phyloP scores from a whole-genome alignment of 2,329 filamentous ascomycete species.

The Aureobasidium uvarum region DNA sequence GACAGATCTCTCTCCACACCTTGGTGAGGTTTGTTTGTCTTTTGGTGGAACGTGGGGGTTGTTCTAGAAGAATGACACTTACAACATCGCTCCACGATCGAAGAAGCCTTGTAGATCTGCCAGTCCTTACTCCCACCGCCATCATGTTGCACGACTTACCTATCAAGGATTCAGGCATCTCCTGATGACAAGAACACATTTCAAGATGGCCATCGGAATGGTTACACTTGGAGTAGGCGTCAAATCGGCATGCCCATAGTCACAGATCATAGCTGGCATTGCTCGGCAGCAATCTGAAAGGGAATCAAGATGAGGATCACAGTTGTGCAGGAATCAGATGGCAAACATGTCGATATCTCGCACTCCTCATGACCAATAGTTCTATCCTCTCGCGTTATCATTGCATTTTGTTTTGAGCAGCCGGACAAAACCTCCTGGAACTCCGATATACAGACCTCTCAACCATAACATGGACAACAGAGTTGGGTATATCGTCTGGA shows the following conservation, averaged over 20 bases:
- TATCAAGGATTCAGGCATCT: neutral
- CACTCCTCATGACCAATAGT: too few species aligned
- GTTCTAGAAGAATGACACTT: neutral
- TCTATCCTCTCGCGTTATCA: neutral
- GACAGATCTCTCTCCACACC: neutral
- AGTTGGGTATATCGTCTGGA: neutral
- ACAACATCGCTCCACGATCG: constrained; percentile 9
- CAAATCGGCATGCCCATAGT: neutral
- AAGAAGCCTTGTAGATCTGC: constrained; percentile 3
- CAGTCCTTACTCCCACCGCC: neutral
- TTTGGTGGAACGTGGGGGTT: constrained; percentile 10
- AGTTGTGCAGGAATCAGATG: neutral
- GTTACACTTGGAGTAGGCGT: neutral
- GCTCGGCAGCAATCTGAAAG: neutral
- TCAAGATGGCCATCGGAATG: neutral
- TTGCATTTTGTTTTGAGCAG: neutral
- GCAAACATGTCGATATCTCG: neutral
- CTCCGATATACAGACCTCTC: too few species aligned
- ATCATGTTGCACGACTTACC: neutral
- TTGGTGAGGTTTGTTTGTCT: constrained; percentile 8
- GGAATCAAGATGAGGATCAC: too few species aligned
- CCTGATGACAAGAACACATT: neutral
- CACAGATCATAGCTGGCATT: neutral
- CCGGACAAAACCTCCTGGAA: neutral
- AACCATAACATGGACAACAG: neutral